phyloP scores from a whole-genome alignment of 345 rosid genomes.

The Melaleuca alternifolia region DNA sequence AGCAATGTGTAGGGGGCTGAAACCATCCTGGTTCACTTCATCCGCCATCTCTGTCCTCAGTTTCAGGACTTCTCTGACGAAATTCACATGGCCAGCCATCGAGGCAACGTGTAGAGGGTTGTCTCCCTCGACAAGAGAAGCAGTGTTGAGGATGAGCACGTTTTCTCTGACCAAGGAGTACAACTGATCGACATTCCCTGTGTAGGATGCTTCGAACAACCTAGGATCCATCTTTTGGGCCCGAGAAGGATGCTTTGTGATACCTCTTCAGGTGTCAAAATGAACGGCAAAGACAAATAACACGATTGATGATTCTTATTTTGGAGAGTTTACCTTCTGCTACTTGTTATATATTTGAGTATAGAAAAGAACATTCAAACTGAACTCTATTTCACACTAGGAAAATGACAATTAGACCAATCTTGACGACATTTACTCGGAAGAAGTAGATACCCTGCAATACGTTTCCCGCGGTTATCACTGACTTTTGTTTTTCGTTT shows the following conservation, averaged over 20 bases:
- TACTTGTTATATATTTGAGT: too few species aligned
- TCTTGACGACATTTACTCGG: neutral
- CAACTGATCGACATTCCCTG: neutral
- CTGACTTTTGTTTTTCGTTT: neutral
- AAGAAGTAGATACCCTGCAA: neutral
- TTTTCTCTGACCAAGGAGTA: neutral
- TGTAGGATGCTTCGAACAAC: conserved; percentile 7
- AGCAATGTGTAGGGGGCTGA: conserved; percentile 20
- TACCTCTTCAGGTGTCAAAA: neutral
- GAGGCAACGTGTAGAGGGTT: conserved; percentile 22
- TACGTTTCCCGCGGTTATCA: neutral
- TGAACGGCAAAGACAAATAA: neutral
- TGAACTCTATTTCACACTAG: neutral
- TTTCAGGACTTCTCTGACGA: conserved; percentile 12
- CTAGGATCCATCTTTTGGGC: conserved; percentile 2
- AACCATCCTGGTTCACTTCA: conserved; percentile 19
- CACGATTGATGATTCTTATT: neutral
- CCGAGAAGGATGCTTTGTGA: neutral
- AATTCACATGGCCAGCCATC: conserved; percentile 15
- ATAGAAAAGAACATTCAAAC: neutral
- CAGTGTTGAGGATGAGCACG: neutral
- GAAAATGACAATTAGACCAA: neutral
- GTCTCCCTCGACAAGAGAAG: neutral
- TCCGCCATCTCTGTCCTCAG: conserved; percentile 2
- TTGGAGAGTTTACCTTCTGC: too few species aligned